Conservation (phyloP, 2,329 filamentous ascomycete genomes). For the Exophiala phaeomuriformis region DNA sequence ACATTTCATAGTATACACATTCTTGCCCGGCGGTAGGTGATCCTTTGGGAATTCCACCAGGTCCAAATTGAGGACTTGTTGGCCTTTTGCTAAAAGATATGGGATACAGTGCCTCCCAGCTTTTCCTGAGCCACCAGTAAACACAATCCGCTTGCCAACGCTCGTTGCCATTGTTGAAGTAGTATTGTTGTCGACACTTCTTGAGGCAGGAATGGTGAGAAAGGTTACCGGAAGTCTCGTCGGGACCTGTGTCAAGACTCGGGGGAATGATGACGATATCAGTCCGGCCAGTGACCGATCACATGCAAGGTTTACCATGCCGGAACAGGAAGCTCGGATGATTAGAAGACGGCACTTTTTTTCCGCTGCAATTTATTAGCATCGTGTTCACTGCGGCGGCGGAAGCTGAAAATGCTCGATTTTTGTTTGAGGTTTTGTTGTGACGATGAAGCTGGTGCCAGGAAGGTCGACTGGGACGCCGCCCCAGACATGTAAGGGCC, state of each 20-base stretch:
- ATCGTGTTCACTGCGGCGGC: slow-evolving; percentile 31
- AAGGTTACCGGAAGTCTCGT: neutral
- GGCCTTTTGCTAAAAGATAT: slow-evolving; percentile 45
- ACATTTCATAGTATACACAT: slow-evolving; percentile 49
- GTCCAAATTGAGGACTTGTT: slow-evolving; percentile 52
- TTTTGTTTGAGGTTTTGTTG: slow-evolving; percentile 32
- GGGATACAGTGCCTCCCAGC: slow-evolving; percentile 50
- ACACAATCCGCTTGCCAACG: slow-evolving; percentile 40
- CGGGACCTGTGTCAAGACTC: neutral
- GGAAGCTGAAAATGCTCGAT: slow-evolving; percentile 42
- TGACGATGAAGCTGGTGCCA: slow-evolving; percentile 10
- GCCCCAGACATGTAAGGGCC: slow-evolving; percentile 29
- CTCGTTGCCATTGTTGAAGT: slow-evolving; percentile 12
- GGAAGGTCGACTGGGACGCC: slow-evolving; percentile 22
- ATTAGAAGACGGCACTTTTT: slow-evolving; percentile 41
- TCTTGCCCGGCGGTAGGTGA: slow-evolving; percentile 33
- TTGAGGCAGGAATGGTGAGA: neutral
- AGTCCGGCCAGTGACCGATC: slow-evolving; percentile 12
- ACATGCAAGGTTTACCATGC: neutral
- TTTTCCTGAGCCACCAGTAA: slow-evolving; percentile 52
- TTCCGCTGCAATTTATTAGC: slow-evolving; percentile 38
- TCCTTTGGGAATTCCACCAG: slow-evolving; percentile 37
- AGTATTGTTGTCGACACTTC: neutral
- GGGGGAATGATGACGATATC: slow-evolving; percentile 15
- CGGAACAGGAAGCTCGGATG: slow-evolving; percentile 16